Conservation (phyloP, 352 stramenopile genomes). For the Globisporangium iwayamae region DNA sequence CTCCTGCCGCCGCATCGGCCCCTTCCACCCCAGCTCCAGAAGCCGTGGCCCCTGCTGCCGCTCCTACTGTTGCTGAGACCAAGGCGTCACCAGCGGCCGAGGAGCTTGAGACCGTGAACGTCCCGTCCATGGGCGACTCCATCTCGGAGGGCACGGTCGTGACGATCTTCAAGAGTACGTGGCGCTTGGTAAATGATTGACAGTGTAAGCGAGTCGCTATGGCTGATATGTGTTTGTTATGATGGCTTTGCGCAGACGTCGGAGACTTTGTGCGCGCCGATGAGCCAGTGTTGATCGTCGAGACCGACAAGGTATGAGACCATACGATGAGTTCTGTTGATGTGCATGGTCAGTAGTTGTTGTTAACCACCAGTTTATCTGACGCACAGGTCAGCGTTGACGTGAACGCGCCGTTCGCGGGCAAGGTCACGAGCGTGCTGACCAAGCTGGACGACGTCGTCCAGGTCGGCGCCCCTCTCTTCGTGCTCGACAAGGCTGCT, state of each 20-base stretch:
- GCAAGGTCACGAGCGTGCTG: slow-evolving; percentile 91
- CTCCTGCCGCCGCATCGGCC: slow-evolving; percentile 13
- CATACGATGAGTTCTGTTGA: not conserved
- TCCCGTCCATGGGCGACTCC: slow-evolving; percentile 92
- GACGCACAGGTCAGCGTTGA: slow-evolving; percentile 79
- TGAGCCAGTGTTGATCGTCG: slow-evolving; percentile 95
- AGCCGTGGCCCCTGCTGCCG: slow-evolving; percentile 11
- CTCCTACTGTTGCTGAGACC: slow-evolving; percentile 8
- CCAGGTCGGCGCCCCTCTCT: slow-evolving; percentile 91
- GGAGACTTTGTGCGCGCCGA: slow-evolving; percentile 95
- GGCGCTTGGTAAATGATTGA: not conserved
- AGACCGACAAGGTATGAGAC: slow-evolving; percentile 96
- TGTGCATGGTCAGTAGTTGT: not conserved
- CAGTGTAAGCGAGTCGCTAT: not conserved
- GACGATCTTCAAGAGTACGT: slow-evolving; percentile 77
- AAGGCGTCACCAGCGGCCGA: slow-evolving; percentile 18
- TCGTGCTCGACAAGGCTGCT: slow-evolving; percentile 87
- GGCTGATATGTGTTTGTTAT: not conserved
- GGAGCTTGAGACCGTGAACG: slow-evolving; percentile 74
- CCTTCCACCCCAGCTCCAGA: slow-evolving; percentile 12
- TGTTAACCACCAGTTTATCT: not conserved
- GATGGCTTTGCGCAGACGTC: slow-evolving; percentile 41
- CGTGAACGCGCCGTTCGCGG: slow-evolving; percentile 88
- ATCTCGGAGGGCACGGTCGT: slow-evolving; percentile 98
- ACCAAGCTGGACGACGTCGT: slow-evolving; percentile 95